Percentiles rank a stretch among this genome's conserved stretches.
These are phyloP conservation scores for Mortierella alpina DNA, from an alignment of 192 early-diverging fungal genomes.

Conservation along the genomic window DNA sequence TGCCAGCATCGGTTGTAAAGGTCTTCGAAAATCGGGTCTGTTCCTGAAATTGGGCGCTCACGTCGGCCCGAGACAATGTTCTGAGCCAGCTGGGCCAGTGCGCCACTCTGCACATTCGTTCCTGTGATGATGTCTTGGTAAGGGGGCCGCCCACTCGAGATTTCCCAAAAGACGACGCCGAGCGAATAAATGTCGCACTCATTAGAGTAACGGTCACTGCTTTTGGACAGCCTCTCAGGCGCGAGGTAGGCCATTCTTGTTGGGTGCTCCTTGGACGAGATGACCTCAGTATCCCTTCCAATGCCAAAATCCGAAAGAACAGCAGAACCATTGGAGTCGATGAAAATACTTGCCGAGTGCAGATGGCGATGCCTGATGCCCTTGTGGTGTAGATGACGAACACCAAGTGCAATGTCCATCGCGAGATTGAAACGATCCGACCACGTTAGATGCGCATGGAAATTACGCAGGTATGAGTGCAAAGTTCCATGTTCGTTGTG, in stretches of 20 bases:
- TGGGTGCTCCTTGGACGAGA: constrained; percentile 41
- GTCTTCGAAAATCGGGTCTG: constrained; percentile 36
- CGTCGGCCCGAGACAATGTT: constrained; percentile 40
- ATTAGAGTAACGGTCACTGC: constrained; percentile 14
- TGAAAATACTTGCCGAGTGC: constrained; percentile 43
- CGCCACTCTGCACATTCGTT: constrained; percentile 25
- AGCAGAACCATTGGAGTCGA: constrained; percentile 50
- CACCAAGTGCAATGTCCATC: constrained; percentile 46
- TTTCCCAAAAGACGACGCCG: constrained; percentile 45
- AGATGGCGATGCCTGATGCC: constrained; percentile 41
- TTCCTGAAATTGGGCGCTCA: constrained; percentile 25
- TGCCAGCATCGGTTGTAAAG: constrained; percentile 41
- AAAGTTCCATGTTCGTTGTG: constrained; percentile 49
- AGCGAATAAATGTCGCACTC: constrained; percentile 50
- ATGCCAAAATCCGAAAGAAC: constrained; percentile 49
- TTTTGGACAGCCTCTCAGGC: constrained; percentile 33
- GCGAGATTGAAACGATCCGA: constrained; percentile 53
- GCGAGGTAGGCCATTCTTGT: constrained; percentile 46
- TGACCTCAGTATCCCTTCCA: constrained; percentile 26
- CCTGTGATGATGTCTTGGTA: constrained; percentile 30
- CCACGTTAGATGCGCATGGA: constrained; percentile 51
- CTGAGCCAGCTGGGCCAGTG: constrained; percentile 30
- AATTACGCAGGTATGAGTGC: constrained; percentile 42
- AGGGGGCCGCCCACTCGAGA: constrained; percentile 43
- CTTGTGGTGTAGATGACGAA: constrained; percentile 41